Evolutionary conservation across 1,284 basidiomycete genomes (phyloP).

Genomic region (Calocybe gambosa): DNA sequence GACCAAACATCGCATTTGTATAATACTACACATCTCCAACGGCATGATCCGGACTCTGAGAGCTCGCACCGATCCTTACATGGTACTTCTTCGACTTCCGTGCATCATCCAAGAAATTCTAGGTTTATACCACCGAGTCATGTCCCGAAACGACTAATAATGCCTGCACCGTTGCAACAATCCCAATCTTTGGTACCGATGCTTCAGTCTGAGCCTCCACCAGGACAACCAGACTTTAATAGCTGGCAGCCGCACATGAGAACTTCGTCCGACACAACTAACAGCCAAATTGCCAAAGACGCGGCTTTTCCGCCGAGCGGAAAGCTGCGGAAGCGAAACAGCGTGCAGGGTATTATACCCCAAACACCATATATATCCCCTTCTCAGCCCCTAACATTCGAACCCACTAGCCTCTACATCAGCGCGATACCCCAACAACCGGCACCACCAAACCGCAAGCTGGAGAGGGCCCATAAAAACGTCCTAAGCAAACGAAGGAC

Average conservation of each 20-base stretch:
- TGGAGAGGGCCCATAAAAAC: constrained; percentile 14
- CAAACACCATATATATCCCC: constrained; percentile 1
- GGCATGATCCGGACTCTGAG: constrained; percentile 5
- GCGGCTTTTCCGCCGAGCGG: constrained; percentile 11
- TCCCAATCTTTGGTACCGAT: constrained; percentile 10
- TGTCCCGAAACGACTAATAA: constrained; percentile 56
- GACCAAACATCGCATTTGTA: background rate
- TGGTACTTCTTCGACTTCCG: constrained; percentile 7
- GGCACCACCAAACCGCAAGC: constrained; percentile 7
- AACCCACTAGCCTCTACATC: constrained; percentile 5
- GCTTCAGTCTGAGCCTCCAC: constrained; percentile 8
- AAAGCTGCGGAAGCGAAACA: constrained; percentile 15
- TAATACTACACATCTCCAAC: constrained; percentile 10
- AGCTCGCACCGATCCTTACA: constrained; percentile 5
- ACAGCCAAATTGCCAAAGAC: constrained; percentile 3
- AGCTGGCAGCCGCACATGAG: constrained; percentile 14
- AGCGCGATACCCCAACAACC: constrained; percentile 4
- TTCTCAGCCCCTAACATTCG: constrained; percentile 11
- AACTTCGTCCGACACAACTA: constrained; percentile 8
- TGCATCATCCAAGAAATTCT: constrained; percentile 7
- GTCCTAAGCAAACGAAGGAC: constrained; percentile 18
- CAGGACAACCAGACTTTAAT: constrained; percentile 7
- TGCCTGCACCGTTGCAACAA: constrained; percentile 53
- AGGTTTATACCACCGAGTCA: constrained; percentile 29
- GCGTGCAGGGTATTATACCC: constrained; percentile 6